phyloP scores from a whole-genome alignment of 768 basidiomycete genomes.

The Rhizopogon salebrosus region DNA sequence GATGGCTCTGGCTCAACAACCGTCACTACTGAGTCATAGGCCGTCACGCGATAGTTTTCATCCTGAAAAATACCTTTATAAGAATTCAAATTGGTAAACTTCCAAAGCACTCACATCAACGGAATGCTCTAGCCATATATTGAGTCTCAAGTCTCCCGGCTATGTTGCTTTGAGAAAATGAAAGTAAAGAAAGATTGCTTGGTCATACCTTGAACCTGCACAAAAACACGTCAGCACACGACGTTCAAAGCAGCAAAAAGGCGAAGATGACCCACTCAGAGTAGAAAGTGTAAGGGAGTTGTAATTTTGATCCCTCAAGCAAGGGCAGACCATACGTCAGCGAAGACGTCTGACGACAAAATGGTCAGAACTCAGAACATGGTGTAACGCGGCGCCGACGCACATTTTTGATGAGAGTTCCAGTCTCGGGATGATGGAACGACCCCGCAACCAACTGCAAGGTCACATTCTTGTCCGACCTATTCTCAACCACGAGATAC shows the following conservation, averaged over 20 bases:
- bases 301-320: conserved; percentile 50
- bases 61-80: conserved; percentile 32
- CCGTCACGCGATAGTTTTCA: conserved; percentile 54
- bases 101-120: conserved; percentile 43
- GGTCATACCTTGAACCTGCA: conserved; percentile 55
- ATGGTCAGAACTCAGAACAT: neutral
- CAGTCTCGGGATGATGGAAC: conserved; percentile 59
- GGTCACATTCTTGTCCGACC: conserved; percentile 66
- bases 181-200: neutral
- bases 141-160: conserved; percentile 74
- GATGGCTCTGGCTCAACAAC: conserved; percentile 78
- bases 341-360: conserved; percentile 47
- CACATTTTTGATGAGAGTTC: conserved; percentile 69
- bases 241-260: conserved; percentile 1
- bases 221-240: conserved; percentile 8
- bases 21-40: conserved; percentile 71
- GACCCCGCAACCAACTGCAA: conserved; percentile 62
- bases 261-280: conserved; percentile 61
- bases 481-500: conserved; percentile 66
- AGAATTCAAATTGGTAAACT: neutral
- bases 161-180: conserved; percentile 22
- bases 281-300: conserved; percentile 68
- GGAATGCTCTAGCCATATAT: conserved; percentile 70
- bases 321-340: conserved; percentile 49
- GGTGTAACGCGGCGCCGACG: conserved; percentile 12